phyloP scores from a whole-genome alignment of 2,329 filamentous ascomycete species.

The Byssochlamys sp. region DNA sequence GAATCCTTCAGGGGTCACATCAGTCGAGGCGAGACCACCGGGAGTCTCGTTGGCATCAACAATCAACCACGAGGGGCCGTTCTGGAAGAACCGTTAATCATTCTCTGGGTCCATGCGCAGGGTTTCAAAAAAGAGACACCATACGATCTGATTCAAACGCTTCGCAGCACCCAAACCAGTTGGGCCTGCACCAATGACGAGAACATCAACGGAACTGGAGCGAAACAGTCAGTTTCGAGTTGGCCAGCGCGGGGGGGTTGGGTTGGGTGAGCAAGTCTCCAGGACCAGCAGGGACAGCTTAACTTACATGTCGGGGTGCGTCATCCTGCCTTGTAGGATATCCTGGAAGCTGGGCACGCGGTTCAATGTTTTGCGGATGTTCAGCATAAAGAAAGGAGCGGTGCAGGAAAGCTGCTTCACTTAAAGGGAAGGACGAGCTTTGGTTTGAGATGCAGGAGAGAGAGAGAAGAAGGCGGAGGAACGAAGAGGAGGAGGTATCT shows the following conservation, averaged over 20 bases:
- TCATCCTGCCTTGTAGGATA: constrained; percentile 39
- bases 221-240: constrained; percentile 5
- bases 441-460: constrained; percentile 11
- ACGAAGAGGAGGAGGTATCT: constrained; percentile 10
- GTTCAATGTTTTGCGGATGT: constrained; percentile 34
- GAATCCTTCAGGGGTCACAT: constrained; percentile 91
- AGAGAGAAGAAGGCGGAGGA: constrained; percentile 8
- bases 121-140: constrained; percentile 21
- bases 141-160: constrained; percentile 89
- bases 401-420: constrained; percentile 17
- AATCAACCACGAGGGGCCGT: constrained; percentile 90
- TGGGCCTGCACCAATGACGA: constrained; percentile 94
- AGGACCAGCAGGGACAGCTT: no score
- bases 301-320: constrained; percentile 36
- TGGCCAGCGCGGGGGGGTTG: no score
- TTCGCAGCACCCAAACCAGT: constrained; percentile 97
- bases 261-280: no score
- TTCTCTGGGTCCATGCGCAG: constrained; percentile 5
- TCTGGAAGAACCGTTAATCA: constrained; percentile 42
- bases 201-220: constrained; percentile 82
- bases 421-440: constrained; percentile 12
- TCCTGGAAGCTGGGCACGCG: constrained; percentile 38
- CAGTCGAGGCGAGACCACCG: constrained; percentile 90
- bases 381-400: constrained; percentile 29
- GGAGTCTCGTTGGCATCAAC: constrained; percentile 84